Base-by-base conservation (phyloP, 2,329 filamentous ascomycete species). In the Xylaria sp. region DNA sequence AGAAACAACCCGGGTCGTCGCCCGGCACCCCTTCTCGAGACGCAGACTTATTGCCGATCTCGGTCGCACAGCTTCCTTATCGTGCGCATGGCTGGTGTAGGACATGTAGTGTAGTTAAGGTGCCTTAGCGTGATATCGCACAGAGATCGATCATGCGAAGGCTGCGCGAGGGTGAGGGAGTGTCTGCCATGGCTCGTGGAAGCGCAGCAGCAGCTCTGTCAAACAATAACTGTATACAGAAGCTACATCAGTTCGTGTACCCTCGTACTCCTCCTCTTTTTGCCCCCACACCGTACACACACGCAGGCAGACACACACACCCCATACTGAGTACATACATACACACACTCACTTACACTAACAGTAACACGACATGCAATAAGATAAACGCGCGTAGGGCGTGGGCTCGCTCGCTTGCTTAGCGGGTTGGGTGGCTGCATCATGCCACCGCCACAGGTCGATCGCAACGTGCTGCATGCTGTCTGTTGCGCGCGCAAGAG, bases 131-230 rank as follows among this genome's bases (percentile, higher is more conserved):
- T 68, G 48, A 62, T 64, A 71, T 71, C 54, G 59, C 70, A 72
- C 68, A 68, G 51, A 72, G 68, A 69, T 72, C 68, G 68, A 72
- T 71, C 68, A 72, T 71, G 70, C 60, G 62, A 68, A 67, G 67
- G 60, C 60, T 66, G 65, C 70, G 65, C 55, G 60, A 70, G 48
- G 55, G 49, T 64, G 33, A 62, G 49, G 7, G 33, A 62, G 55
- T 36, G 33, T 64, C 55, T 65, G 62, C 43, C 51, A 48, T 62
- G 15, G 39, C 55, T 58, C 46, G 33, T 55, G 49, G 48, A 62
- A 62, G 61, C 51, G 61, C 62, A 28, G 28, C 28, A 28, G 28
- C 28, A 64, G 56, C 25, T 66, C 41, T 66, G 69, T 71, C 60
- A 39, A 28, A 69, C 69, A 36, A 36, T 49, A 52, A 25, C 55